A percentile compares a stretch with the other conserved stretches of the same genome.
These are phyloP conservation scores for Pichia sp. DNA, from an alignment of 1,139 yeast genomes.

Conservation along the genomic window DNA sequence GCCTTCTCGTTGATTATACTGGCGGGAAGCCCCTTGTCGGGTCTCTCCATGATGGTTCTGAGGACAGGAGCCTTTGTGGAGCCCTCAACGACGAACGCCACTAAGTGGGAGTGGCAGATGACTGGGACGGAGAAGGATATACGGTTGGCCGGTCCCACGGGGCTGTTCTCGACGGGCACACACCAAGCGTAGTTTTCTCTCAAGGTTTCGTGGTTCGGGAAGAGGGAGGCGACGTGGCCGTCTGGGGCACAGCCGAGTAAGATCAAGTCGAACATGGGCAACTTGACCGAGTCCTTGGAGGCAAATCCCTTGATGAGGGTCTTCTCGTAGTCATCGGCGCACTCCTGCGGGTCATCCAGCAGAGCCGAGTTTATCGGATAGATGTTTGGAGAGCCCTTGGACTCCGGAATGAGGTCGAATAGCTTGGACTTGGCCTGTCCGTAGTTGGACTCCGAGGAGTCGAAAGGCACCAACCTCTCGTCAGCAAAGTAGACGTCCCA, in stretches of 20 bases:
- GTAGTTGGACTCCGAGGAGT: slow-evolving; percentile 77
- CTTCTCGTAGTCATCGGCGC: slow-evolving; percentile 91
- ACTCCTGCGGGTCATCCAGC: slow-evolving; percentile 62
- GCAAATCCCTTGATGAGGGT: slow-evolving; percentile 84
- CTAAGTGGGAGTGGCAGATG: slow-evolving; percentile 88
- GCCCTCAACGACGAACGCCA: slow-evolving; percentile 93
- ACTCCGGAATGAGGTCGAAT: slow-evolving; percentile 59
- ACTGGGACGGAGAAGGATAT: slow-evolving; percentile 93
- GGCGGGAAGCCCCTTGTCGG: slow-evolving; percentile 93
- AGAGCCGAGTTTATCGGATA: slow-evolving; percentile 78
- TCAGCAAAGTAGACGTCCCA: slow-evolving; percentile 98
- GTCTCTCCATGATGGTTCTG: slow-evolving; percentile 92
- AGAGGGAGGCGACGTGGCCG: slow-evolving; percentile 93
- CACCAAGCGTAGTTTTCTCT: slow-evolving; percentile 96
- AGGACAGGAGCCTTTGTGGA: slow-evolving; percentile 92
- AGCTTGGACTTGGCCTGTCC: slow-evolving; percentile 83
- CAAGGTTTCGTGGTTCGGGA: slow-evolving; percentile 85
- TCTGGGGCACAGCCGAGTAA: slow-evolving; percentile 97
- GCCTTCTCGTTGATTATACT: slow-evolving; percentile 93
- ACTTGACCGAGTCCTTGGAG: slow-evolving; percentile 90
- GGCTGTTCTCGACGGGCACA: slow-evolving; percentile 88
- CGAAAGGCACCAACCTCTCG: slow-evolving; percentile 90
- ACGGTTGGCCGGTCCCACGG: slow-evolving; percentile 82
- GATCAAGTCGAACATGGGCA: slow-evolving; percentile 89
- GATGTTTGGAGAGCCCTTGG: slow-evolving; percentile 58